Evolutionary conservation across 768 basidiomycete genomes (phyloP).

Genomic region (Mycena chlorophos): DNA sequence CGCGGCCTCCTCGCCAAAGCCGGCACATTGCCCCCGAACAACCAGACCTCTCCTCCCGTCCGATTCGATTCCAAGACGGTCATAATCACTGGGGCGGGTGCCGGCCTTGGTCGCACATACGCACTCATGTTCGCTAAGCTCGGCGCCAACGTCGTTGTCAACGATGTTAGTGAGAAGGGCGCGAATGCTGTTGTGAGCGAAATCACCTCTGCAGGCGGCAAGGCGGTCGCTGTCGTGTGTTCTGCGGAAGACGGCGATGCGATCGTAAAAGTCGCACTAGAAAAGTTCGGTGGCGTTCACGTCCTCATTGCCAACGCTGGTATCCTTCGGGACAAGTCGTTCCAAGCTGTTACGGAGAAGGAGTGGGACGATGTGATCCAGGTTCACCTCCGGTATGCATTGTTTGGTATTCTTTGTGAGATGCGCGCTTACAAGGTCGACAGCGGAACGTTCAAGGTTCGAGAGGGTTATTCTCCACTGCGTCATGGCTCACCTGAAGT

Average conservation of each 20-base stretch:
- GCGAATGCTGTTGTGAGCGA: constrained; percentile 87
- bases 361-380: constrained; percentile 94
- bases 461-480: not conserved
- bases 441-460: constrained; percentile 85
- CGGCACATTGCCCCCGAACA: constrained; percentile 63
- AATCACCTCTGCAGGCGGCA: constrained; percentile 80
- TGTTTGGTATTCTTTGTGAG: not conserved
- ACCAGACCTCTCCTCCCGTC: constrained; percentile 67
- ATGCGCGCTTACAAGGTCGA: constrained; percentile 6
- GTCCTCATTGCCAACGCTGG: constrained; percentile 92
- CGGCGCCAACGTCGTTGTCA: constrained; percentile 96
- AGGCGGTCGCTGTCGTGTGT: constrained; percentile 78
- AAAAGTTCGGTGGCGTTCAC: constrained; percentile 87
- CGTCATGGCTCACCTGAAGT: not conserved
- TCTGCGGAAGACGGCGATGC: constrained; percentile 91
- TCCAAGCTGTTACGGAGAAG: constrained; percentile 81
- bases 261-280: constrained; percentile 83
- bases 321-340: constrained; percentile 90
- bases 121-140: constrained; percentile 88
- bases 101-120: constrained; percentile 90
- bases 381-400: constrained; percentile 70
- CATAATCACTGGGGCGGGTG: constrained; percentile 93
- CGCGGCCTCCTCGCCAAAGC: constrained; percentile 64
- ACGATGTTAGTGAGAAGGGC: constrained; percentile 87
- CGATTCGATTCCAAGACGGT: constrained; percentile 89